These are phyloP conservation scores for Symbiodinium pilosum DNA, from an alignment of 73 alveolate species.

Conservation along the genomic window DNA sequence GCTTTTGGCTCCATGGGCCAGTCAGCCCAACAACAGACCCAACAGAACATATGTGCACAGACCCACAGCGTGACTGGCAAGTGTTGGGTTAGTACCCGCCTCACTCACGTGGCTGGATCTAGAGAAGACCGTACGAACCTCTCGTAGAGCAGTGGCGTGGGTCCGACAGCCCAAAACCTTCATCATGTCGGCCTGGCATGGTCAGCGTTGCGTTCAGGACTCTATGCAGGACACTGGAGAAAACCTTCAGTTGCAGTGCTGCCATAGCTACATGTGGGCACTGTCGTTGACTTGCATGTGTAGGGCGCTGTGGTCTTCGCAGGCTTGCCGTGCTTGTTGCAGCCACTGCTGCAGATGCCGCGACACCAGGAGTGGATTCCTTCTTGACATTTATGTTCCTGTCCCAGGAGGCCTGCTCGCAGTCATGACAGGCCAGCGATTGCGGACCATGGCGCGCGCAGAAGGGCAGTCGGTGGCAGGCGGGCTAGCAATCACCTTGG, in stretches of 20 bases:
- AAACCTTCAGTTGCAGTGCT: neutral
- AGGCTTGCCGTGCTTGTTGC: neutral
- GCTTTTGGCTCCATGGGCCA: too few relatives aligned
- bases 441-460: slow-evolving; percentile 15
- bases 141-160: too few relatives aligned
- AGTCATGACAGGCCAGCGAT: neutral
- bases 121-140: too few relatives aligned
- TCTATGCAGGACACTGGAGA: neutral
- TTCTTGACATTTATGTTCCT: too few relatives aligned
- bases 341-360: neutral
- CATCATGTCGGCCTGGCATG: slow-evolving; percentile 14
- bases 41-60: too few relatives aligned
- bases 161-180: too few relatives aligned
- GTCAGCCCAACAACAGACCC: too few relatives aligned
- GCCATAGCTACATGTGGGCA: neutral
- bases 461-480: slow-evolving; percentile 22
- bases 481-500: neutral
- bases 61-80: too few relatives aligned
- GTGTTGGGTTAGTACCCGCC: too few relatives aligned
- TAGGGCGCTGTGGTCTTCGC: neutral
- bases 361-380: neutral
- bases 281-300: too few relatives aligned
- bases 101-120: too few relatives aligned
- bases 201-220: neutral
- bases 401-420: too few relatives aligned